Base-by-base conservation (phyloP, 1,284 basidiomycete species). In the Microbotryomycetes sp. region DNA sequence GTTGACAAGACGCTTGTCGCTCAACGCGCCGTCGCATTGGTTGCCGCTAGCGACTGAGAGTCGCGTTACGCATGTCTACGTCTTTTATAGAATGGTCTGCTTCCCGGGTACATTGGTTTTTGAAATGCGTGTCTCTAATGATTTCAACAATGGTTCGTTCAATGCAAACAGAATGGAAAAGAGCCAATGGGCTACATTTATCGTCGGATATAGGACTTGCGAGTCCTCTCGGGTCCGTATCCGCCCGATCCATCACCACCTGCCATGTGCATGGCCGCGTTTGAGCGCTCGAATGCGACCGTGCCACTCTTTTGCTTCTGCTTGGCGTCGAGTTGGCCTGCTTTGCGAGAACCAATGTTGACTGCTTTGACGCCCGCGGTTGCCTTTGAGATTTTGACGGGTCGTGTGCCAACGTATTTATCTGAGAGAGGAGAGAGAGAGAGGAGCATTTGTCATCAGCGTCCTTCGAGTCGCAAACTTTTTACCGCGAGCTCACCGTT, bases 351-450 rank as follows among this genome's bases (percentile, higher is more conserved):
- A 1, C 92, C 93, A 69, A 96, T 94, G 74, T 93, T 88, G 61
- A 97, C 92, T 28, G 91, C 87, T 62, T 88, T 83, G 68, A 97
- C 87, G 63, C 86, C 84, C 56, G 84, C 85, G 67, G 81, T 81
- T 49, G 90, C 90, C 75, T 90, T 92, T 79, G 87, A 89, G 62
- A 97, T 81, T 72, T 89, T 90, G 68, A 97, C 85, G 23, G 92
- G 92, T 63, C 92, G 83, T 74, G 94, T 96, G 46, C 92, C 92
- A 57, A 97, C 92, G 76, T 97, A 97, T 80, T 97, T 96, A 68
- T 92, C 92, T 93, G 68, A 6, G 64, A 6, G 68, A 47, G 56
- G 53, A 36, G 7, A 28, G 6, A 29, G 9, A 23, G 6, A 12
- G 32, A 1, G 46, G 9, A 29, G 3, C 15, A 23, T 25, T 16